Evolutionary conservation across 2,329 filamentous ascomycete species (phyloP).

Genomic region (Trichoderma sp.): DNA sequence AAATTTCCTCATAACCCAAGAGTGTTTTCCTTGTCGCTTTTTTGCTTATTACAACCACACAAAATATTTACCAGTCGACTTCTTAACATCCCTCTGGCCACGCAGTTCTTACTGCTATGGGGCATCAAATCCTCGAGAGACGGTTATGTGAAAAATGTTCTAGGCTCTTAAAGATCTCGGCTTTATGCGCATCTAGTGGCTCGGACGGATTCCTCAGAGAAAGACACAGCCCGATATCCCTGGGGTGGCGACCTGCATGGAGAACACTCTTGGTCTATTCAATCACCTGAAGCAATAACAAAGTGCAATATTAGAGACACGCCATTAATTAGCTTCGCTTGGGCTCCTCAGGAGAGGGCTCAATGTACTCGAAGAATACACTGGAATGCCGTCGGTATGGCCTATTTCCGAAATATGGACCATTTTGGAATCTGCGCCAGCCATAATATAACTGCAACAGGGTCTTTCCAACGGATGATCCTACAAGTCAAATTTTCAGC

Average conservation of each 20-base stretch:
- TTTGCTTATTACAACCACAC: too few species aligned
- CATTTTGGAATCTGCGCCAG: background rate
- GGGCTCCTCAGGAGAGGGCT: background rate
- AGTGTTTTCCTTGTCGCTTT: too few species aligned
- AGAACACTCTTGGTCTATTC: background rate
- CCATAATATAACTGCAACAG: background rate
- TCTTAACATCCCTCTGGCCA: too few species aligned
- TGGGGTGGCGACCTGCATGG: background rate
- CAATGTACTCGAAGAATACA: background rate
- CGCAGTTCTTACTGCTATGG: too few species aligned
- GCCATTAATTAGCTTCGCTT: background rate
- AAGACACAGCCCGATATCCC: background rate
- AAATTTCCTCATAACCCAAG: too few species aligned
- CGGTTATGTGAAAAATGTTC: too few species aligned
- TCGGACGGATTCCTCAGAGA: background rate
- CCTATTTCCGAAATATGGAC: background rate
- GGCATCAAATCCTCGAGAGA: too few species aligned
- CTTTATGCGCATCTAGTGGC: background rate
- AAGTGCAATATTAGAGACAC: fast-evolving
- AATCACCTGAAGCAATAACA: background rate
- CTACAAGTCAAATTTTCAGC: background rate
- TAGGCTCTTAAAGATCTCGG: too few species aligned
- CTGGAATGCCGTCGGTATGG: background rate
- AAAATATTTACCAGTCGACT: too few species aligned
- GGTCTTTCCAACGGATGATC: background rate